Conservation (phyloP, 2,329 filamentous ascomycete species). For the Neonectria punicea region DNA sequence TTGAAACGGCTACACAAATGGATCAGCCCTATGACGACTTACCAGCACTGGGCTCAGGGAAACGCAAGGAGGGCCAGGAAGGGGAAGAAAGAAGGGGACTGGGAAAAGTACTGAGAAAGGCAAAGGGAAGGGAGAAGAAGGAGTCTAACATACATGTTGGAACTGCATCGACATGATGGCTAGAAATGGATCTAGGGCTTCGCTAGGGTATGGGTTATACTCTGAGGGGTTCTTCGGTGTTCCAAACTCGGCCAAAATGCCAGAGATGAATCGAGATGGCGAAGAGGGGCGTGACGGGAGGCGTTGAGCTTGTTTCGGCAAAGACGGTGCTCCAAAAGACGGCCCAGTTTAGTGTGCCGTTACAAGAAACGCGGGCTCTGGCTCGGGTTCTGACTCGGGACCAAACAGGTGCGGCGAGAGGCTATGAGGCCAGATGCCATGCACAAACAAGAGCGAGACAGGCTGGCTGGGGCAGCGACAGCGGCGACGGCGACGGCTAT, state of each 20-base stretch:
- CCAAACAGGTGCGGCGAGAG: not conserved
- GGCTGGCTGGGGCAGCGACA: not conserved
- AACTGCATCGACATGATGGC: conserved; percentile 41
- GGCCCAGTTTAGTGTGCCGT: not conserved
- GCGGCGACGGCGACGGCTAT: conserved; percentile 6
- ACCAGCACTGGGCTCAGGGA: not conserved
- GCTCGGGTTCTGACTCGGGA: not conserved
- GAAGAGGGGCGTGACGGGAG: not conserved
- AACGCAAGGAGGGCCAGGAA: not conserved
- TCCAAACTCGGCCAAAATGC: not conserved
- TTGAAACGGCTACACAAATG: conserved; percentile 54
- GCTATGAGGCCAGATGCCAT: not conserved
- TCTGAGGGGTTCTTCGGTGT: not conserved
- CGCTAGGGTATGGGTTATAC: conserved; percentile 12
- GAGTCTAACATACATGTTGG: conserved; percentile 33
- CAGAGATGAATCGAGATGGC: not conserved
- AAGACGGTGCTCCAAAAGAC: not conserved
- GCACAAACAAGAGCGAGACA: conserved; percentile 8
- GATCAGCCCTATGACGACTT: conserved; percentile 27
- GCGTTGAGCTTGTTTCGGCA: not conserved
- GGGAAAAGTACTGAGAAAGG: not conserved
- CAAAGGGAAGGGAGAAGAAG: not conserved
- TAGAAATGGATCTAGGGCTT: not conserved
- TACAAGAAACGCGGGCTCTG: conserved; percentile 1
- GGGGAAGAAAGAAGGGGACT: too few relatives aligned